Evolutionary conservation across 768 basidiomycete species (phyloP), one percentile per base, ranked within the genome.

Genomic region (Tricholoma flavovirens): DNA sequence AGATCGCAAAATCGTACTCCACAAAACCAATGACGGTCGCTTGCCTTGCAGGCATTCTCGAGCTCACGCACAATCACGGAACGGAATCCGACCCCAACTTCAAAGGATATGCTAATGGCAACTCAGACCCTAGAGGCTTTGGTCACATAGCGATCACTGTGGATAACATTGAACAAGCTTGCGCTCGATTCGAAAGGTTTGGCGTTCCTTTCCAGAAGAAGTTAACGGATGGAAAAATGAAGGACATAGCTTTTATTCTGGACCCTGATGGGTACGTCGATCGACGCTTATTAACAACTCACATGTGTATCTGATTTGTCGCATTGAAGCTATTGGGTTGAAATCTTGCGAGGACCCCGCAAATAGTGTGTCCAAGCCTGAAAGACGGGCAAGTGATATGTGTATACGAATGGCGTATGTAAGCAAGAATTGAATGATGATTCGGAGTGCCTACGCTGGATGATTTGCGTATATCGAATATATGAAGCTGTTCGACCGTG

Each of bases 131-230:
- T 4, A 77, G 77, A 54, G 81, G 85, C 5, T 95, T 93, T 65
- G 93, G 94, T 0, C 95, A 97, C 71, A 92, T 95, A 63, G 90
- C 89, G 56, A 83, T 97, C 67, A 77, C 85, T 4, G 90, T 93
- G 32, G 87, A 88, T 60, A 79, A 97, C 66, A 78, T 98, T 63
- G 80, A 93, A 61, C 80, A 77, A 59, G 89, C 94, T 5, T 95
- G 92, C 59, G 87, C 80, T 49, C 80, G 92, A 24, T 89, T 99
- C 57, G 92, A 94, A 61, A 73, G 73, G 53, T 78, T 91, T 9
- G 85, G 85, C 1, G 93, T 96, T 21, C 69, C 74, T 24, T 98
- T 96, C 78, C 88, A 93, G 80, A 98, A 97, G 77, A 81, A 79
- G 60, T 86, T 84, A 14, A 81, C 78, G 1, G 95, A 96, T 54